Percentiles rank a stretch among this genome's conserved stretches.
Evolutionary conservation across 2,329 filamentous ascomycete genomes (phyloP).

Genomic region (Chrysosphaeria jannelii): DNA sequence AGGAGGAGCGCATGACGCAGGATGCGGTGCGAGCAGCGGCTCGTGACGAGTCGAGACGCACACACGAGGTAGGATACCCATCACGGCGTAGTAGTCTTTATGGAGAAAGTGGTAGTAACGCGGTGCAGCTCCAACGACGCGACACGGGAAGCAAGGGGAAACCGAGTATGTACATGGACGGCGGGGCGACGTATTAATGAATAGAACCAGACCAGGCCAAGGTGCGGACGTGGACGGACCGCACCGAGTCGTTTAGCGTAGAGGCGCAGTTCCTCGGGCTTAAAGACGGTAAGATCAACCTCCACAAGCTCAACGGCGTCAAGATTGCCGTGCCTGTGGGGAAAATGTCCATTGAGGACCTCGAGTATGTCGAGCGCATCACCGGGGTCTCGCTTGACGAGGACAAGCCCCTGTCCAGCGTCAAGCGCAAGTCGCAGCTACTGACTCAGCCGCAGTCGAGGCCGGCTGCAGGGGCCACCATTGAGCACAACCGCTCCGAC

Average conservation of each 20-base stretch:
- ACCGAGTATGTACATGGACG: constrained; percentile 12
- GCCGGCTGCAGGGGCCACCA: constrained; percentile 23
- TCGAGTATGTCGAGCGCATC: constrained; percentile 73
- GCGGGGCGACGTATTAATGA: background rate
- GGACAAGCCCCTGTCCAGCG: constrained; percentile 72
- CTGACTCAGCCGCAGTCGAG: constrained; percentile 7
- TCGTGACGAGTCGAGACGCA: constrained; percentile 24
- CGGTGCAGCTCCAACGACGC: constrained; percentile 33
- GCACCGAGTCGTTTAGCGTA: constrained; percentile 85
- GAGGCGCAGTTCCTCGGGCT: constrained; percentile 89
- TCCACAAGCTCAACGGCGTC: constrained; percentile 93
- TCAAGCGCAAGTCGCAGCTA: constrained; percentile 18
- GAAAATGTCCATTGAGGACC: constrained; percentile 87
- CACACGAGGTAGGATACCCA: constrained; percentile 49
- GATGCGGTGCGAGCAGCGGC: constrained; percentile 35
- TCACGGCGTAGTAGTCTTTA: constrained; percentile 50
- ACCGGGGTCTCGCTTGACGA: constrained; percentile 83
- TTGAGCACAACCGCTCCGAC: constrained; percentile 35
- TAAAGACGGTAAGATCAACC: constrained; percentile 74
- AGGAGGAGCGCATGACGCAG: constrained; percentile 61
- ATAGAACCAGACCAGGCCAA: constrained; percentile 57
- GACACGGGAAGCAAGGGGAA: constrained; percentile 22
- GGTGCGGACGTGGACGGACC: constrained; percentile 79
- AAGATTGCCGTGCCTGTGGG: constrained; percentile 88
- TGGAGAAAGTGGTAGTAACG: constrained; percentile 23